Evolutionary conservation across 306 rosid species (phyloP), one percentile per base, ranked within the genome.

Genomic region (Macrotyloma uniflorum): DNA sequence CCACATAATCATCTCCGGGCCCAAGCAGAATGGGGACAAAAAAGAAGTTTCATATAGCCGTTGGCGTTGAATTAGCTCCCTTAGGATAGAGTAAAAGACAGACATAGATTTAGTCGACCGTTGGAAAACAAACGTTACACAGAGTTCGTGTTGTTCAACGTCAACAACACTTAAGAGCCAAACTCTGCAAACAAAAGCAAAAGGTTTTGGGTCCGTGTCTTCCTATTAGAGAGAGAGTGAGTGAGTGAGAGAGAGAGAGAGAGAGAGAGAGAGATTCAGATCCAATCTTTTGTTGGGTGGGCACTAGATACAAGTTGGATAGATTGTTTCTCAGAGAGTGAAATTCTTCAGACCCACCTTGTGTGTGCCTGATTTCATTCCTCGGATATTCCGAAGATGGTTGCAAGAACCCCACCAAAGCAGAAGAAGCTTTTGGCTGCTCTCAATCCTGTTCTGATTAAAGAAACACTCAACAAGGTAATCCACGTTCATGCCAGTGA

Each of bases 331-430:
- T 49, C 22, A 11, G 77, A 51, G 11, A 61, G 30, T 51, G 67
- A 51, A 24, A 53, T 10, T 78, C 59, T 55, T 40, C 49, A 85
- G 85, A 83, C 85, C 88, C 90, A 91, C 84, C 10, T 63, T 28
- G 82, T 75, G 80, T 40, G 35, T 33, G 32, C 10, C 45, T 32
- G 24, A 7, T 62, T 23, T 55, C 73, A 38, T 83, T 51, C 75
- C 53, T 83, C 57, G 36, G 57, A 74, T 47, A 65, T 19, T 45
- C 54, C 65, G 10, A 86, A 84, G 80, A 95, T 95, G 99, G 98
- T 95, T 35, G 98, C 99, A 0, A 95, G 93, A 93, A 89, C 90
- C 85, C 98, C 99, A 88, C 93, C 87, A 43, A 91, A 89, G 78
- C 90, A 85, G 55, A 93, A 47, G 86, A 91, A 76, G 74, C 81